phyloP scores from a whole-genome alignment of 2,329 filamentous ascomycete genomes.

The Fusarium sp. region DNA sequence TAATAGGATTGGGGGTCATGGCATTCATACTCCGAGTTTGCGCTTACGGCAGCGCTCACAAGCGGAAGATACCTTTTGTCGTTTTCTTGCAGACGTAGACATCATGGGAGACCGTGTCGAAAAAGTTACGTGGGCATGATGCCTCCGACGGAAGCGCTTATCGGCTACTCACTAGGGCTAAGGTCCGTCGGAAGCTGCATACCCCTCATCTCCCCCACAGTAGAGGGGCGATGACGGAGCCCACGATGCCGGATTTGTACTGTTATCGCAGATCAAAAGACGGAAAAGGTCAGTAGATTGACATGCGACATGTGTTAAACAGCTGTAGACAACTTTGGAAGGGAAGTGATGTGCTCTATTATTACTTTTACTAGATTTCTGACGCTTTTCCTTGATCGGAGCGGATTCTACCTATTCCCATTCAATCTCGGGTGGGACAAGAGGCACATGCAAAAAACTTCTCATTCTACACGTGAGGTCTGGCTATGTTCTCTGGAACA shows the following conservation, averaged over 20 bases:
- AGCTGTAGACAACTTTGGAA: too few relatives aligned
- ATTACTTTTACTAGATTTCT: too few relatives aligned
- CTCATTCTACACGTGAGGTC: fast-evolving
- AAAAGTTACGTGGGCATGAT: fast-evolving
- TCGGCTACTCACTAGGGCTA: fast-evolving
- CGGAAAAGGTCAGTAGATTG: fast-evolving
- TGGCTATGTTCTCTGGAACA: too few relatives aligned
- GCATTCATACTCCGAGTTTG: background rate
- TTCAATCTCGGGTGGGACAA: background rate
- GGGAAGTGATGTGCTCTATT: fast-evolving
- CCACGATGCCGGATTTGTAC: background rate
- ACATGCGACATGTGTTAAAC: too few relatives aligned
- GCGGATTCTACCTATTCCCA: too few relatives aligned
- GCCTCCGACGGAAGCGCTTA: background rate
- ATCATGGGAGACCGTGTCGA: fast-evolving
- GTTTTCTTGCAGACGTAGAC: background rate
- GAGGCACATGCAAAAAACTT: background rate
- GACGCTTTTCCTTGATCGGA: too few relatives aligned
- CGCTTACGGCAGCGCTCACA: background rate
- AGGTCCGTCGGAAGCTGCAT: background rate
- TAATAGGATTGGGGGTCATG: fast-evolving
- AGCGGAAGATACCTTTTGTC: background rate
- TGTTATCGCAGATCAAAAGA: fast-evolving
- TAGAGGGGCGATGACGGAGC: background rate
- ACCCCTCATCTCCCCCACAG: background rate